Percentiles rank a stretch among this genome's conserved stretches.
Evolutionary conservation across 2,329 filamentous ascomycete species (phyloP).

Genomic region (Teratosphaeria destructans): DNA sequence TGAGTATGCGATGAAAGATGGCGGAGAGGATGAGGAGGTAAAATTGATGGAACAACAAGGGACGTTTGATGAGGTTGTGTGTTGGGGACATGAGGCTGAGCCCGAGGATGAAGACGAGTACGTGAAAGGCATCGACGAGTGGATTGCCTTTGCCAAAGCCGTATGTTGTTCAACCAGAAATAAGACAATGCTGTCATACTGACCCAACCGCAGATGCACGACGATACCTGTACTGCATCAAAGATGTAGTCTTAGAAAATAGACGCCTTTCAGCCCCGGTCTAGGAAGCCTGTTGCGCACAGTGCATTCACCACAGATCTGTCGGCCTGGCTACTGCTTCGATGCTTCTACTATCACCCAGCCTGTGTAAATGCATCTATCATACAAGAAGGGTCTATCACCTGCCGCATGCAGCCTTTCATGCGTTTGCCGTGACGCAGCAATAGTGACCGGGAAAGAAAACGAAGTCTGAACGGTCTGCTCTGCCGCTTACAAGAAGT

Average conservation of each 20-base stretch:
- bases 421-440: not conserved
- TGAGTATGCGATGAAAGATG: constrained; percentile 25
- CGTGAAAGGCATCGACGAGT: constrained; percentile 66
- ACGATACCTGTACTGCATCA: not conserved
- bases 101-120: constrained; percentile 60
- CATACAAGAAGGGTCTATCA: not conserved
- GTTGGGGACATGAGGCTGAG: constrained; percentile 73
- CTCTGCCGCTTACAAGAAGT: constrained; percentile 67
- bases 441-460: not conserved
- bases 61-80: constrained; percentile 61
- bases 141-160: constrained; percentile 62
- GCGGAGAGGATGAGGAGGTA: constrained; percentile 39
- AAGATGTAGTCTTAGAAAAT: not conserved
- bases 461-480: not conserved
- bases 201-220: not conserved
- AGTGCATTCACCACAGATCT: not conserved
- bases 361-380: not conserved
- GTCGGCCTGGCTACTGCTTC: not conserved
- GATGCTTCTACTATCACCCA: not conserved
- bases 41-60: constrained; percentile 52
- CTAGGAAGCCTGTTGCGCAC: not conserved
- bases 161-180: constrained; percentile 31
- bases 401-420: not conserved
- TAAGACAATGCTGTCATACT: not conserved
- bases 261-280: not conserved